Conservation (phyloP, 441 rosid genomes). For the Jatropha multifida region DNA sequence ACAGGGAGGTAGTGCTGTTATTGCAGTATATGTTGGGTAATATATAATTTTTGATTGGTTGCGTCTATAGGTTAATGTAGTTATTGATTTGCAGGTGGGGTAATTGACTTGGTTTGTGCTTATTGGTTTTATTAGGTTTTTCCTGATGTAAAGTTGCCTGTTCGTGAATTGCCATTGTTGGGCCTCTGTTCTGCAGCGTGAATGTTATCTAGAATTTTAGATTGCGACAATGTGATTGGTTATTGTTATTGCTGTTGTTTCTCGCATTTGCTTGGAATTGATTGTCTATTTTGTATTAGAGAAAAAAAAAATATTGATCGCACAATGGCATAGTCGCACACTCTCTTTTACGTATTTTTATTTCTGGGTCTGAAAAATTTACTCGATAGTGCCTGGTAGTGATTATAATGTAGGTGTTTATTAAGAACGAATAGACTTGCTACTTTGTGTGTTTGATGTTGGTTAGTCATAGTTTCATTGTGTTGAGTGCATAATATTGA, state of each 20-base stretch:
- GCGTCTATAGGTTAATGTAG: slow-evolving; percentile 2
- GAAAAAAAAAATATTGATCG: neutral
- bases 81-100: neutral
- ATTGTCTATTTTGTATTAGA: neutral
- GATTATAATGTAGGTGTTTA: neutral
- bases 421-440: neutral
- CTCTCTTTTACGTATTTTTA: too few relatives aligned
- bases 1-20: neutral
- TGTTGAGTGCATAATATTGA: neutral
- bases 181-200: neutral
- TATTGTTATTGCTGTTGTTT: neutral
- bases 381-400: neutral
- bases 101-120: neutral
- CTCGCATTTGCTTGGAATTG: neutral
- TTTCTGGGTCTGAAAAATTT: neutral
- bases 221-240: neutral
- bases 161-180: slow-evolving; percentile 6
- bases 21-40: neutral
- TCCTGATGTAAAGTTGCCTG: neutral
- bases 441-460: neutral
- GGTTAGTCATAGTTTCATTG: neutral
- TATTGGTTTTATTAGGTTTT: neutral
- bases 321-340: neutral
- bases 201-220: neutral
- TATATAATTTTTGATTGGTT: slow-evolving; percentile 11